These are phyloP conservation scores for Protomyces inouyei DNA, from an alignment of 1,139 yeast genomes.

Conservation along the genomic window DNA sequence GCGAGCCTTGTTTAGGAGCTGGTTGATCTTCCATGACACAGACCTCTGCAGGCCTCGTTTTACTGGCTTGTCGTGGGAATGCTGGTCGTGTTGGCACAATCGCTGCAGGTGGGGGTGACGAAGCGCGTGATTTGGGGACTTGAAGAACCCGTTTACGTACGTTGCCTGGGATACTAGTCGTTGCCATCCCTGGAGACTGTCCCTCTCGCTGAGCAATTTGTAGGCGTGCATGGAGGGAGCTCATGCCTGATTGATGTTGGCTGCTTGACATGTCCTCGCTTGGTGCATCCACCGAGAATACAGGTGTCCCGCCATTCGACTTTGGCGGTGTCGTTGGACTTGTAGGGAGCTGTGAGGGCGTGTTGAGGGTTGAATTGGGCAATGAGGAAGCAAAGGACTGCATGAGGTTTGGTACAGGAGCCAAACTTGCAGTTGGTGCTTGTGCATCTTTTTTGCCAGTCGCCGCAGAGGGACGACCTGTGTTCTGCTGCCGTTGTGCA, in stretches of 20 bases:
- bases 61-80: conserved; percentile 3
- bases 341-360: not conserved
- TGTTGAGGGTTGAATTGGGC: not conserved
- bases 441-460: not conserved
- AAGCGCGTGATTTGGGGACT: conserved; percentile 27
- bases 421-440: not conserved
- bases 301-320: not conserved
- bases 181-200: not conserved
- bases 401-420: conserved; percentile 11
- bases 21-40: conserved; percentile 1
- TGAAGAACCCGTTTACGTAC: conserved; percentile 1
- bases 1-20: not conserved
- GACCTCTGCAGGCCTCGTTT: conserved; percentile 16
- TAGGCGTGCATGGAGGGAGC: not conserved
- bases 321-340: not conserved
- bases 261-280: not conserved
- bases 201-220: not conserved
- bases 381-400: conserved; percentile 4
- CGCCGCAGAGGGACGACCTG: not conserved
- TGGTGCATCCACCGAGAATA: not conserved
- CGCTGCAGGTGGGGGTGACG: conserved; percentile 26
- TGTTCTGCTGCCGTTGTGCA: not conserved
- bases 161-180: not conserved
- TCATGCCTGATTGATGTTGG: not conserved
- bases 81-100: conserved; percentile 9